phyloP scores from a whole-genome alignment of 2,329 filamentous ascomycete species.

The Sarocladium brachiariae region DNA sequence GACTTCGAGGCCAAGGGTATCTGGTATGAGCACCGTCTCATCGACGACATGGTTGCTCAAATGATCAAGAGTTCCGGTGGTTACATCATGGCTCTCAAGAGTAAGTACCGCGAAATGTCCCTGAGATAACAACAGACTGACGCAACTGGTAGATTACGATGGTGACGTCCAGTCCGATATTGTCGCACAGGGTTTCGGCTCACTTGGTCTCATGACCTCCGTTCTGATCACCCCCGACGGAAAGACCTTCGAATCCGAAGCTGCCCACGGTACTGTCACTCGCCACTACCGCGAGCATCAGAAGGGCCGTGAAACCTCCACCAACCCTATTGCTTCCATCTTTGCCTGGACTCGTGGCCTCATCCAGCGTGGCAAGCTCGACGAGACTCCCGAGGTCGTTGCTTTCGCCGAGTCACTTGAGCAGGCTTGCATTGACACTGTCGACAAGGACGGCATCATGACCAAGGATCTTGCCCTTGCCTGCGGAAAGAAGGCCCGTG shows the following conservation, averaged over 20 bases:
- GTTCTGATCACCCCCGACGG: conserved; percentile 95
- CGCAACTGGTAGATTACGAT: conserved; percentile 69
- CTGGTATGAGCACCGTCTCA: conserved; percentile 99
- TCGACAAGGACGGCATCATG: conserved; percentile 93
- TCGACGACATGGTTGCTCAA: conserved; percentile 99
- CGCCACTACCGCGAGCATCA: conserved; percentile 99
- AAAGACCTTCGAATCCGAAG: conserved; percentile 95
- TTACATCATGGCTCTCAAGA: conserved; percentile 97
- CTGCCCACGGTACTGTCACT: conserved; percentile 95
- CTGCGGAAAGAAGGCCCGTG: conserved; percentile 77
- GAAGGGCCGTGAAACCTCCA: conserved; percentile 94
- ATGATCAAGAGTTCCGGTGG: conserved; percentile 99
- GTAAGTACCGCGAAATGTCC: conserved; percentile 47
- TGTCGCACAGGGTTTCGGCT: conserved; percentile 96
- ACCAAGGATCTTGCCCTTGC: conserved; percentile 98
- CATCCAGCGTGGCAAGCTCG: conserved; percentile 85
- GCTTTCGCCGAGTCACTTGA: conserved; percentile 88
- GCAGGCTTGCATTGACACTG: conserved; percentile 88
- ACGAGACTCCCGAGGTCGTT: conserved; percentile 85
- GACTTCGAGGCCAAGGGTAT: conserved; percentile 87
- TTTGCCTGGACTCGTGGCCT: conserved; percentile 98
- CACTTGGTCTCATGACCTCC: conserved; percentile 96
- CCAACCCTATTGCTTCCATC: conserved; percentile 97
- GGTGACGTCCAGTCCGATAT: conserved; percentile 98
- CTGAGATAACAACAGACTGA: background rate